Conservation (phyloP, 768 basidiomycete genomes). For the Sistotremastrum niveocremeum region DNA sequence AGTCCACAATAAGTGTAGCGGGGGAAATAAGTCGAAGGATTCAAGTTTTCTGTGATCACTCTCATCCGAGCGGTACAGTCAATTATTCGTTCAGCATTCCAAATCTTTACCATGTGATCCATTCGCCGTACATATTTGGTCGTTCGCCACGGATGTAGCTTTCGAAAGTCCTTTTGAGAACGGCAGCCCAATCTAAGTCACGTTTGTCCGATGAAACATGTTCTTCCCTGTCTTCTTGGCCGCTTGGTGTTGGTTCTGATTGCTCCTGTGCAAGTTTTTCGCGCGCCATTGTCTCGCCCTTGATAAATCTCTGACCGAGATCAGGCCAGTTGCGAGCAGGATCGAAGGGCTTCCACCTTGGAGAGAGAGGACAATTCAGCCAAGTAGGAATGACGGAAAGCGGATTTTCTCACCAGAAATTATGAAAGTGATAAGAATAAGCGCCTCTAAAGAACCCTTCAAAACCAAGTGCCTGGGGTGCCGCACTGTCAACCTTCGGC, state of each 20-base stretch:
- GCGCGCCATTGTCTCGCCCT: slow-evolving; percentile 60
- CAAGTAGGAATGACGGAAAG: neutral
- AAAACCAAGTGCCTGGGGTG: slow-evolving; percentile 79
- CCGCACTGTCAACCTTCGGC: slow-evolving; percentile 56
- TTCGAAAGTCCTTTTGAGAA: slow-evolving; percentile 93
- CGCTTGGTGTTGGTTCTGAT: slow-evolving; percentile 6
- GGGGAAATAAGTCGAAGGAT: too few species aligned
- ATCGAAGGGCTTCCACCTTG: slow-evolving; percentile 95
- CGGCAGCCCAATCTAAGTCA: slow-evolving; percentile 86
- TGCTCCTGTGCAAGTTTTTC: slow-evolving; percentile 19
- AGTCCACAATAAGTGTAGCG: too few species aligned
- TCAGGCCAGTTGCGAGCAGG: slow-evolving; percentile 91
- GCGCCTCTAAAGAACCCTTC: slow-evolving; percentile 95
- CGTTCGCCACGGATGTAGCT: slow-evolving; percentile 79
- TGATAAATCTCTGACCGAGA: slow-evolving; percentile 65
- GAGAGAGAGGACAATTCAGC: neutral
- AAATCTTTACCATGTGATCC: slow-evolving; percentile 41
- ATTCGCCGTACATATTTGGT: slow-evolving; percentile 94
- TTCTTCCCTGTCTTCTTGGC: slow-evolving; percentile 24
- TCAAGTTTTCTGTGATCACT: too few species aligned
- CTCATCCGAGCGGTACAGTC: too few species aligned
- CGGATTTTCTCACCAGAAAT: slow-evolving; percentile 49
- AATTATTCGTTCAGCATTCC: too few species aligned
- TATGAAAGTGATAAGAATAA: slow-evolving; percentile 94
- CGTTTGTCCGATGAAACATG: slow-evolving; percentile 50